Percentiles rank a stretch among this genome's conserved stretches.
phyloP scores from a whole-genome alignment of 129 eudicot genomes.

The Centrapalus pauciflorus region DNA sequence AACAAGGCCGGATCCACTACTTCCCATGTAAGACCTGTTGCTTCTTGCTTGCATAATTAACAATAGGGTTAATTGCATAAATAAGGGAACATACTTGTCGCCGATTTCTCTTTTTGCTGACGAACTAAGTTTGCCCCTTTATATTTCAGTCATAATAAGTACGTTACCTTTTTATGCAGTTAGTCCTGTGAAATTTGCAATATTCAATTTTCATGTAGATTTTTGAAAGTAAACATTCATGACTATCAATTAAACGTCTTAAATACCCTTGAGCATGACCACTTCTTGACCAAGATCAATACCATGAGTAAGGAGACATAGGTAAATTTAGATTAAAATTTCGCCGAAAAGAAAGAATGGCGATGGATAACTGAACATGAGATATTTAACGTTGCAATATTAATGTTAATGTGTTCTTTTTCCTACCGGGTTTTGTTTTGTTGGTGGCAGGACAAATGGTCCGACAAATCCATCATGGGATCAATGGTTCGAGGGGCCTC shows the following conservation, averaged over 20 bases:
- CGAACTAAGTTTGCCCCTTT: too few species aligned
- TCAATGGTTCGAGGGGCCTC: constrained; percentile 95
- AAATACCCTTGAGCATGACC: not conserved
- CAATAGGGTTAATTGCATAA: not conserved
- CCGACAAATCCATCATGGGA: constrained; percentile 86
- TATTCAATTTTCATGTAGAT: too few species aligned
- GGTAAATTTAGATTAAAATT: not conserved
- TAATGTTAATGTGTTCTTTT: not conserved
- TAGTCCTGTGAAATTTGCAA: too few species aligned
- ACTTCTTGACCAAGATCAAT: constrained; percentile 1
- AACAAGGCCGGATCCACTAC: constrained; percentile 84
- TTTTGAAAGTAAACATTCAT: too few species aligned
- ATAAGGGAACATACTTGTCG: too few species aligned
- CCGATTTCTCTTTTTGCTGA: too few species aligned
- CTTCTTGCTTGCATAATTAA: constrained; percentile 11
- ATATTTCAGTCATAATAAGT: too few species aligned
- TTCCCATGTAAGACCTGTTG: constrained; percentile 53
- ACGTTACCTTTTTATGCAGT: too few species aligned
- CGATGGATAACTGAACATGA: not conserved
- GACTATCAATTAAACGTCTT: constrained; percentile 3
- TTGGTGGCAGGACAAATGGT: constrained; percentile 55
- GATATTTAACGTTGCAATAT: not conserved
- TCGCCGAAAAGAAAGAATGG: not conserved
- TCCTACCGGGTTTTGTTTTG: not conserved
- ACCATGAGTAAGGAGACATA: not conserved